Evolutionary conservation across 306 rosid genomes (phyloP).

Genomic region (Cyamopsis tetragonoloba): DNA sequence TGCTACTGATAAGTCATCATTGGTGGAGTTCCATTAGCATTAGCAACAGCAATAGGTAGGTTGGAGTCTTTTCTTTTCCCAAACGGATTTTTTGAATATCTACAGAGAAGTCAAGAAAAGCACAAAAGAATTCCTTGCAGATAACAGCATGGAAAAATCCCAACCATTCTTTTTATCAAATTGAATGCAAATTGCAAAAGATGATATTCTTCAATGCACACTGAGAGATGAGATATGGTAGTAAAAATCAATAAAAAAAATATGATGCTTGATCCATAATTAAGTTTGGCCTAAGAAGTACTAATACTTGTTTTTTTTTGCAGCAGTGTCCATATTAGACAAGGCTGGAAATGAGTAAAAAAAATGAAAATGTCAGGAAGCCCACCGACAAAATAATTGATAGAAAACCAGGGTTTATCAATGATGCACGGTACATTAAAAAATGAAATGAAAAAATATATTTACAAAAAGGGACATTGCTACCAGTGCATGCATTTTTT

Average conservation of each 20-base stretch:
- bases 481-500: slow-evolving; percentile 3
- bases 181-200: background rate
- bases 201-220: background rate
- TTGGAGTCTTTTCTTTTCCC: slow-evolving; percentile 85
- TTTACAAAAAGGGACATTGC: background rate
- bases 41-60: slow-evolving; percentile 46
- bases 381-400: background rate
- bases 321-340: background rate
- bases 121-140: slow-evolving; percentile 19
- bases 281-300: background rate
- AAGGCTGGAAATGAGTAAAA: background rate
- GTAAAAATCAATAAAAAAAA: slow-evolving; percentile 5
- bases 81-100: slow-evolving; percentile 93
- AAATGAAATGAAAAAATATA: background rate
- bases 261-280: background rate
- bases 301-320: background rate
- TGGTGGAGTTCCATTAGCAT: slow-evolving; percentile 67
- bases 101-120: slow-evolving; percentile 57
- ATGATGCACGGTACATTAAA: background rate
- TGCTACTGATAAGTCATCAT: slow-evolving; percentile 79
- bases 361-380: background rate
- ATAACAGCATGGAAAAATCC: slow-evolving; percentile 17
- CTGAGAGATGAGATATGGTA: background rate
- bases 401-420: background rate
- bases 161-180: background rate